Percentiles rank a stretch among this genome's conserved stretches.
Evolutionary conservation across 2,329 filamentous ascomycete species (phyloP).

Genomic region (Aspergillus neoniger): DNA sequence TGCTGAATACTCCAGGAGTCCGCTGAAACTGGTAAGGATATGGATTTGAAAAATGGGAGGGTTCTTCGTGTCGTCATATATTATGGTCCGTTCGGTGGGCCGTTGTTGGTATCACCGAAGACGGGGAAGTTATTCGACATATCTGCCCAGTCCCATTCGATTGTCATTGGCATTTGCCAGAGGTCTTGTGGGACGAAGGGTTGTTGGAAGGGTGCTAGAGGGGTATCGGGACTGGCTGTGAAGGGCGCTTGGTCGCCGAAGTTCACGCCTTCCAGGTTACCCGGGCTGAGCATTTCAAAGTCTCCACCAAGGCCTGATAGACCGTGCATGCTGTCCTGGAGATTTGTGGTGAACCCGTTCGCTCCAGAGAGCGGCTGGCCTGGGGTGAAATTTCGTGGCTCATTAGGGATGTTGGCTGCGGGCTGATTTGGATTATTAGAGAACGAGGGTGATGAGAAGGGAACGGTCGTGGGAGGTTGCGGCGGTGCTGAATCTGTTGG

Average conservation of each 20-base stretch:
- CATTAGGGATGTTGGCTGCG: slow-evolving; percentile 19
- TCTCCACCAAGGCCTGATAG: slow-evolving; percentile 37
- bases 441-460: slow-evolving; percentile 32
- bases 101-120: slow-evolving; percentile 28
- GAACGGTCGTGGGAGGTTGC: slow-evolving; percentile 13
- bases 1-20: neutral
- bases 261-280: slow-evolving; percentile 34
- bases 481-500: slow-evolving; percentile 22
- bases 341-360: slow-evolving; percentile 24
- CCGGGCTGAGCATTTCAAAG: slow-evolving; percentile 43
- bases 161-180: slow-evolving; percentile 93
- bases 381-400: slow-evolving; percentile 26
- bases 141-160: slow-evolving; percentile 82
- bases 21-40: neutral
- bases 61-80: neutral
- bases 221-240: slow-evolving; percentile 31
- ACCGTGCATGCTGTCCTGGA: slow-evolving; percentile 29
- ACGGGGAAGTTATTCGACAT: slow-evolving; percentile 42
- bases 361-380: slow-evolving; percentile 27
- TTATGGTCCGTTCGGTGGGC: neutral
- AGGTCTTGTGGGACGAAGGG: slow-evolving; percentile 90
- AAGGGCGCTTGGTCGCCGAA: slow-evolving; percentile 36
- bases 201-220: slow-evolving; percentile 66
- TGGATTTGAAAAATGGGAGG: neutral
- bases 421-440: slow-evolving; percentile 22